Conservation (phyloP, 768 basidiomycete species). For the Hemileccinum impolitum region DNA sequence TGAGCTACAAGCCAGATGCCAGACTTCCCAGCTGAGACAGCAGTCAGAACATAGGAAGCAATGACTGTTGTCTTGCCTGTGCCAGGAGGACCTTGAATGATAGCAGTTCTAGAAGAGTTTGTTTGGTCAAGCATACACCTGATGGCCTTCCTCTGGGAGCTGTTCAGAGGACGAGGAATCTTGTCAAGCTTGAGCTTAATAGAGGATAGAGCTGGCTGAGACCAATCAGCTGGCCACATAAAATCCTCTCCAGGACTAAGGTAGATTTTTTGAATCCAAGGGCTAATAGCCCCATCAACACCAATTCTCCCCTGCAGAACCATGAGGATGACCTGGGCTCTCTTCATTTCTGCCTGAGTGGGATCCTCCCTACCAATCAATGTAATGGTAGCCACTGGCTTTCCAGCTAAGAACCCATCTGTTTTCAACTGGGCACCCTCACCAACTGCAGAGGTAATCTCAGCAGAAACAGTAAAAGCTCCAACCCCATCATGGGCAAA, state of each 20-base stretch:
- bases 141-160: slow-evolving; percentile 38
- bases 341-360: slow-evolving; percentile 55
- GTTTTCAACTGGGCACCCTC: slow-evolving; percentile 21
- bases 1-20: slow-evolving; percentile 83
- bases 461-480: slow-evolving; percentile 22
- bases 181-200: slow-evolving; percentile 14
- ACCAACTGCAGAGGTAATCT: slow-evolving; percentile 11
- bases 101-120: slow-evolving; percentile 35
- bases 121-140: slow-evolving; percentile 36
- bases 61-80: slow-evolving; percentile 77
- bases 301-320: slow-evolving; percentile 34
- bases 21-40: slow-evolving; percentile 35
- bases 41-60: slow-evolving; percentile 53
- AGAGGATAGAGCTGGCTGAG: slow-evolving; percentile 14
- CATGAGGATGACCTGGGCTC: slow-evolving; percentile 27
- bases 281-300: slow-evolving; percentile 28
- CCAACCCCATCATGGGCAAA: slow-evolving; percentile 17
- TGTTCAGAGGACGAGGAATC: slow-evolving; percentile 34
- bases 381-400: slow-evolving; percentile 35
- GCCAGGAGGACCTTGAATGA: slow-evolving; percentile 54
- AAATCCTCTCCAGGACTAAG: slow-evolving; percentile 25
- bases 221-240: slow-evolving; percentile 37
- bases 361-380: slow-evolving; percentile 54
- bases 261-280: slow-evolving; percentile 39
- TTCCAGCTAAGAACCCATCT: slow-evolving; percentile 28